Base-by-base conservation (phyloP, 768 basidiomycete genomes). In the Phlebiopsis flavidoalba region DNA sequence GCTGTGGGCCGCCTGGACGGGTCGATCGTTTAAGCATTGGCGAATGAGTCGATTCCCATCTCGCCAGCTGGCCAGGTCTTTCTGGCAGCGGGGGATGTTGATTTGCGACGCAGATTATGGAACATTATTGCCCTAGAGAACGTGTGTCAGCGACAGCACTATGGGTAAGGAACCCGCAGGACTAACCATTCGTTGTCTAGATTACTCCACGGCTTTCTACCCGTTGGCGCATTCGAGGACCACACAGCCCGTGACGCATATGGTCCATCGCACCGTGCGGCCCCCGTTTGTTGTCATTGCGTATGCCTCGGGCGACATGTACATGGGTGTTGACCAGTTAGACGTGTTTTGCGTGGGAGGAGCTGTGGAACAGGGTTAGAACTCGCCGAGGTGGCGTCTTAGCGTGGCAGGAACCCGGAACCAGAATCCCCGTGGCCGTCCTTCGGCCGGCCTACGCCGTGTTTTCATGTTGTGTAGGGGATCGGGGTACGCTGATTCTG, bases 271-370 rank as follows among this genome's bases (percentile, higher is more conserved):
- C 93, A 17, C 97, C 97, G 64, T 92, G 54, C 89, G 81, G 26
- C 95, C 94, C n/a, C 14, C 86, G 79, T 63, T 82, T 88, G 67
- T 96, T 93, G 67, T 91, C n/a, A n/a, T n/a, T 97, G 76, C 96
- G 93, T 78, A 99, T 98, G 57, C 86, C 71, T 99, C 97, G 1
- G 97, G 97, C 5, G 95, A 97, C 93, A 99, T 98, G 74, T 99
- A 98, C 96, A 98, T 98, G 0, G 97, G 97, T 12, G 97, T 99
- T n/a, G n/a, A 17, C 95, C 96, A 1, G 95, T 97, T 36, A 99
- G 76, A 66, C 91, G n/a, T 91, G 74, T 94, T 95, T n/a, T n/a
- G n/a, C n/a, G n/a, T n/a, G n/a, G n/a, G n/a, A n/a, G n/a, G n/a
- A n/a, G n/a, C n/a, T n/a, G n/a, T n/a, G n/a, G n/a, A n/a, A n/a